phyloP scores from a whole-genome alignment of 2,329 filamentous ascomycete genomes.

The Xylaria sp. region DNA sequence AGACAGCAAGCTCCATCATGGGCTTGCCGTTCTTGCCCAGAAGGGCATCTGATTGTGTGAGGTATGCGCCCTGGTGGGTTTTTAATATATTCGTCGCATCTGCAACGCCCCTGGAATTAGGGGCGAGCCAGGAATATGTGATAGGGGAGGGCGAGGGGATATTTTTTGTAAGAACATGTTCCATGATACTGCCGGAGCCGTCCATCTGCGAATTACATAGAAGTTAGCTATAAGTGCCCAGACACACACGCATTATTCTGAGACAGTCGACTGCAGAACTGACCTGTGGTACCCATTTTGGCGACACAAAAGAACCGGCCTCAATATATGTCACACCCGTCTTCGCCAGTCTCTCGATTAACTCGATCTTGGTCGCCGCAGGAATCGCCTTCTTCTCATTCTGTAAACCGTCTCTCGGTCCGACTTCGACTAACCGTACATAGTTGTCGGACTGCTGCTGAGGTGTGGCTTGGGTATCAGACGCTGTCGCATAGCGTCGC shows the following conservation, averaged over 20 bases:
- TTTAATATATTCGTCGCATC: constrained; percentile 54
- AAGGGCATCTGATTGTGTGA: constrained; percentile 45
- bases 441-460: constrained; percentile 23
- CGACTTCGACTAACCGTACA: constrained; percentile 58
- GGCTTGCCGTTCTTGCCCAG: constrained; percentile 39
- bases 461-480: constrained; percentile 24
- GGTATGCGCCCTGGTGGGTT: constrained; percentile 44
- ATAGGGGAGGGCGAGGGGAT: constrained; percentile 52
- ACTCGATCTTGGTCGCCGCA: constrained; percentile 55
- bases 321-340: constrained; percentile 59
- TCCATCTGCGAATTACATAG: constrained; percentile 56
- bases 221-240: constrained; percentile 11
- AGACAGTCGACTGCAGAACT: constrained; percentile 10
- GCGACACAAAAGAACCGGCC: constrained; percentile 61
- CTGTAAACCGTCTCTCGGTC: constrained; percentile 63
- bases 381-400: constrained; percentile 59
- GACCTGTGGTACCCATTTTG: constrained; percentile 64
- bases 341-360: constrained; percentile 51
- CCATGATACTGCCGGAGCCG: constrained; percentile 68
- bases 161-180: constrained; percentile 57
- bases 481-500: constrained; percentile 30
- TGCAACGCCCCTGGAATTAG: constrained; percentile 67
- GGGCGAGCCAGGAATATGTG: constrained; percentile 75
- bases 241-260: not conserved
- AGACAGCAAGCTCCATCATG: constrained; percentile 68